Base-by-base conservation (phyloP, 768 basidiomycete species). In the Fistulinella prunicolor region DNA sequence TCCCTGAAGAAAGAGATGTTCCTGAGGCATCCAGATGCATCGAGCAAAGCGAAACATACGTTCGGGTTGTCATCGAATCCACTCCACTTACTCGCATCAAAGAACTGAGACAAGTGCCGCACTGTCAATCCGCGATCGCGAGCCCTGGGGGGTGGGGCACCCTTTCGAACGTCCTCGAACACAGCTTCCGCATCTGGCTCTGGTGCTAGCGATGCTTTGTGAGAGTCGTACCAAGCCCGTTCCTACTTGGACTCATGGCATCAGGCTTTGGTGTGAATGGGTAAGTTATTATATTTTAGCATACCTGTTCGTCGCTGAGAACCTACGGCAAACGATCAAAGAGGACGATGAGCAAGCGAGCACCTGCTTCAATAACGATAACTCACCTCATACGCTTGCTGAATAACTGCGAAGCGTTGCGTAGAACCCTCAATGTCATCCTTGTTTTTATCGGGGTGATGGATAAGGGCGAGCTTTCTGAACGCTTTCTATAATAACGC, bases 151-250 rank as follows among this genome's bases (percentile, higher is more conserved):
- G 79, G 77, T 34, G 76, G 75, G 7, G 70, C 68, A 14, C 94
- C 94, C 48, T 71, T 78, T 42, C 82, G 80, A 46, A 97, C 85
- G 58, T 93, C 88, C 52, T 96, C 85, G 58, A 92, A 89, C 14
- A 95, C 84, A 3, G 77, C 79, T 37, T 86, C 83, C 37, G 88
- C 89, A 64, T 94, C 94, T 35, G 90, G 81, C 58, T 89, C 87
- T 3, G 88, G 87, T 16, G 75, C 72, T 7, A 93, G 75, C 21
- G 88, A 86, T 23, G 86, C 83, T 49, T 85, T 83, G 65, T 98
- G 95, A 5, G 83, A 83, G 68, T 99, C 96, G 67, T 99, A 99
- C 90, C 94, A 99, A 37, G 96, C 94, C 57, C 96, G 77, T 76
- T 98, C 95, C 89, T 95, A 80, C 73, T 79, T 75, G 65, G 58